phyloP scores from a whole-genome alignment of 257 asterid species.

The Fraxinus pennsylvanica region DNA sequence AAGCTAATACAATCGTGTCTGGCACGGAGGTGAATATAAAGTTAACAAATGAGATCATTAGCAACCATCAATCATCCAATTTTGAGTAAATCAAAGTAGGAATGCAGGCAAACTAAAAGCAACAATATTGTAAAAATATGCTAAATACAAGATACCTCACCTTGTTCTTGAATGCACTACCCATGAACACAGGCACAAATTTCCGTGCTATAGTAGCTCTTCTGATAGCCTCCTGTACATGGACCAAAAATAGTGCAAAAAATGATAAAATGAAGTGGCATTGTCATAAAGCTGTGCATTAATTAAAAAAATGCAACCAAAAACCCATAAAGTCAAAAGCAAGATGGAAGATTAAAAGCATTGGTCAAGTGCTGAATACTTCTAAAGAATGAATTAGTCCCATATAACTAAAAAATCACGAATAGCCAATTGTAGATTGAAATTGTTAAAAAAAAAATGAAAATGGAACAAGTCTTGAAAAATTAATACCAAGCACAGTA shows the following conservation, averaged over 20 bases:
- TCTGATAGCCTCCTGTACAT: conserved; percentile 79
- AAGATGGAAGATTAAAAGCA: conserved; percentile 1
- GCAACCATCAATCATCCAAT: conserved; percentile 2
- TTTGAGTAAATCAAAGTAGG: conserved; percentile 7
- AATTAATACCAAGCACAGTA: not conserved
- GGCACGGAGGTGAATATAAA: not conserved
- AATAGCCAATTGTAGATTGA: not conserved
- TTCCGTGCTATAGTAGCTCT: conserved; percentile 87
- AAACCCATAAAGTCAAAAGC: not conserved
- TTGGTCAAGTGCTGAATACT: not conserved
- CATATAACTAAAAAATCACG: not conserved
- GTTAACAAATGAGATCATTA: conserved; percentile 3
- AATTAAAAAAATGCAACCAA: conserved; percentile 19
- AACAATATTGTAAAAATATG: not conserved
- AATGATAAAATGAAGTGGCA: not conserved
- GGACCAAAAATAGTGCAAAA: conserved; percentile 19
- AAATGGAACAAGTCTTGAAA: not conserved
- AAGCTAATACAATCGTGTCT: conserved; percentile 13
- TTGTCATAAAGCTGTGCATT: conserved; percentile 20
- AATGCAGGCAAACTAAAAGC: not conserved
- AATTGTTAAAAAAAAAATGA: not conserved
- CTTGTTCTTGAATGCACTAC: conserved; percentile 99
- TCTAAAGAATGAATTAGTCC: not conserved
- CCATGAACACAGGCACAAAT: conserved; percentile 97
- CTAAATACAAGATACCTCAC: conserved; percentile 34